A percentile compares a stretch with the other conserved stretches of the same genome.
Evolutionary conservation across 257 asterid genomes (phyloP).

Genomic region (Solanum habrochaites): DNA sequence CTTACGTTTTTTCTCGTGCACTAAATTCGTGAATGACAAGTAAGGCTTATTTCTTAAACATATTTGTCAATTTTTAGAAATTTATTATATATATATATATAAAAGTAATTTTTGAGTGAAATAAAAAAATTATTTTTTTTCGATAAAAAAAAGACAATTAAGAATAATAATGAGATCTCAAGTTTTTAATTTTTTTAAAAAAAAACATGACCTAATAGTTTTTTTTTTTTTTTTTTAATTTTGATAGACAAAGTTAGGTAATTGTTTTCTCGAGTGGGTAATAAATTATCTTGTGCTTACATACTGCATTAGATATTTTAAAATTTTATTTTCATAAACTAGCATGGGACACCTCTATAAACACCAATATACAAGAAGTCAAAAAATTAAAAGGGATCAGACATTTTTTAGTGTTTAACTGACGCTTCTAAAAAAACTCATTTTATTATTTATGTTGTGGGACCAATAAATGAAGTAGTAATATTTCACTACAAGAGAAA

Average conservation of each 20-base stretch:
- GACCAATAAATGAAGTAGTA: background rate
- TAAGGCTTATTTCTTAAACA: background rate
- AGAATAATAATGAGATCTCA: background rate
- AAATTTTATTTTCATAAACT: background rate
- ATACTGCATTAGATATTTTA: background rate
- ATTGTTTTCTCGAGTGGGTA: no score
- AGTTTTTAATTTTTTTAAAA: rapidly evolving
- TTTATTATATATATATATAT: background rate
- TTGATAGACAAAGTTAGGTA: background rate
- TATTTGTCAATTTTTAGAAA: background rate
- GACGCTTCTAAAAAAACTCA: background rate
- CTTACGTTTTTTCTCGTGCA: background rate
- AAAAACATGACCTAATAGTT: background rate
- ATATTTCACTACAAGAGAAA: background rate
- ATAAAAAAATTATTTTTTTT: background rate
- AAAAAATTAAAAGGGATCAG: background rate
- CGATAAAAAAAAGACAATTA: background rate
- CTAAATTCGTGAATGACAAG: background rate
- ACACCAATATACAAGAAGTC: background rate
- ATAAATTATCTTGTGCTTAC: background rate
- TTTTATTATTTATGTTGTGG: background rate
- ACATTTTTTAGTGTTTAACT: background rate
- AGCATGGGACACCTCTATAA: background rate
- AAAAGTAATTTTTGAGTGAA: background rate
- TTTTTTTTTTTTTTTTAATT: background rate